Evolutionary conservation across 2,329 filamentous ascomycete species (phyloP), one percentile per base, ranked within the genome.

Genomic region (Tympanopsis confertula): DNA sequence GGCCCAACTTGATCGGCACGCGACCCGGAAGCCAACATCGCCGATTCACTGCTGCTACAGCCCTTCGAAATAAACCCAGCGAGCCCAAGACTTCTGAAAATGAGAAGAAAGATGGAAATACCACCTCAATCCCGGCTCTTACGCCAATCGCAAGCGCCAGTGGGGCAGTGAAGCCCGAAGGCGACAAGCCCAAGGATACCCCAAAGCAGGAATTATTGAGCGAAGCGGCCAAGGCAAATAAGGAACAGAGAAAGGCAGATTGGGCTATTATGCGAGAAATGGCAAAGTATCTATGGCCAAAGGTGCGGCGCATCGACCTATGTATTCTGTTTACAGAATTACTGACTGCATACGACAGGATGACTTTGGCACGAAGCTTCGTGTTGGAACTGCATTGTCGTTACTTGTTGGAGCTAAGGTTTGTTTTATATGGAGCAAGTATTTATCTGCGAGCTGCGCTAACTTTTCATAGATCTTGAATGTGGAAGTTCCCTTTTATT

Each of bases 211-310:
- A 80, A 47, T 68, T 74, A 20, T 59, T 88, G 32, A 71, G 83
- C 15, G 62, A 70, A 12, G 68, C 82, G 52, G 71, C 82, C 43
- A 79, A 75, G 52, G 78, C 76, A 37, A 80, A 78, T 15, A 78
- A 88, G 50, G 86, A 95, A 61, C 93, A 98, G 69, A 78, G 91
- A 49, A 93, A 88, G 62, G 89, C 88, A 5, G 91, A 98, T 54
- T 95, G 89, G 89, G 88, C 88, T 35, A 98, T 98, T 47, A 91
- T 98, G 69, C 93, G 84, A 62, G 89, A 98, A 58, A 96, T 98
- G 89, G 80, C 82, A 42, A 80, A 80, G 44, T 98, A 98, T 58
- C 66, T 98, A 17, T 98, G 91, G 91, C 91, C 91, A 17, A 94
- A 91, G 65, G 78, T 88, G 57, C 85, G 83, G 53, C 58, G 84